Conservation (phyloP, 768 basidiomycete genomes). For the Russula abietina region DNA sequence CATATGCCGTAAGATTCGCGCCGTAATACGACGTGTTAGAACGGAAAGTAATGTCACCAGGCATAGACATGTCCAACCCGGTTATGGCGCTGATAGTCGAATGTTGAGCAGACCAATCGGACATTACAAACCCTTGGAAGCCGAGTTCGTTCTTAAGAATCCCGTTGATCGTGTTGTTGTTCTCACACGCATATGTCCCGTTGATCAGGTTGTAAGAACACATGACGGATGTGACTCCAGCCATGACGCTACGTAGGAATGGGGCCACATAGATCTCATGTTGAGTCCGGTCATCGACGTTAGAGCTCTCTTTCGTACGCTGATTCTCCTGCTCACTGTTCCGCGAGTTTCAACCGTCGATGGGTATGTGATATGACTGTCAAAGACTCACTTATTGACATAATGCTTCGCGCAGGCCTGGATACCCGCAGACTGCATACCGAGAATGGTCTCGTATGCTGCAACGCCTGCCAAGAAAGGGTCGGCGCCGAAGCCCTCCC, state of each 20-base stretch:
- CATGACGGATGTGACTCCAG: conserved; percentile 69
- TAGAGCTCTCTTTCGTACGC: too few species aligned
- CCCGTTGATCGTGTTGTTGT: conserved; percentile 62
- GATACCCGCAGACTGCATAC: conserved; percentile 72
- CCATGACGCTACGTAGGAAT: conserved; percentile 65
- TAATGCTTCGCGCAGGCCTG: too few species aligned
- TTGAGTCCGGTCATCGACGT: too few species aligned
- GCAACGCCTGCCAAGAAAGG: conserved; percentile 79
- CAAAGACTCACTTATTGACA: conserved; percentile 56
- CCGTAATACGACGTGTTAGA: conserved; percentile 54
- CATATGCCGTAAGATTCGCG: conserved; percentile 58
- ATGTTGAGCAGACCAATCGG: conserved; percentile 64
- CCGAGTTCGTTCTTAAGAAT: conserved; percentile 71
- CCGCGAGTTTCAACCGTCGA: not conserved
- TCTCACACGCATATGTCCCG: conserved; percentile 75
- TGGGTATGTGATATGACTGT: not conserved
- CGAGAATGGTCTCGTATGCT: conserved; percentile 75
- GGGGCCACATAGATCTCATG: conserved; percentile 71
- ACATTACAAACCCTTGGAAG: conserved; percentile 75
- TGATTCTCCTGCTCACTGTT: too few species aligned
- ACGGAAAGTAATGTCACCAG: conserved; percentile 46
- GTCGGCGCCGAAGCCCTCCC: conserved; percentile 94
- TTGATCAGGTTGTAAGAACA: conserved; percentile 77
- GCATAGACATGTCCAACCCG: conserved; percentile 65
- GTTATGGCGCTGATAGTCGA: conserved; percentile 55